phyloP scores from a whole-genome alignment of 75 land plant genomes.

The Gnetum montanum region DNA sequence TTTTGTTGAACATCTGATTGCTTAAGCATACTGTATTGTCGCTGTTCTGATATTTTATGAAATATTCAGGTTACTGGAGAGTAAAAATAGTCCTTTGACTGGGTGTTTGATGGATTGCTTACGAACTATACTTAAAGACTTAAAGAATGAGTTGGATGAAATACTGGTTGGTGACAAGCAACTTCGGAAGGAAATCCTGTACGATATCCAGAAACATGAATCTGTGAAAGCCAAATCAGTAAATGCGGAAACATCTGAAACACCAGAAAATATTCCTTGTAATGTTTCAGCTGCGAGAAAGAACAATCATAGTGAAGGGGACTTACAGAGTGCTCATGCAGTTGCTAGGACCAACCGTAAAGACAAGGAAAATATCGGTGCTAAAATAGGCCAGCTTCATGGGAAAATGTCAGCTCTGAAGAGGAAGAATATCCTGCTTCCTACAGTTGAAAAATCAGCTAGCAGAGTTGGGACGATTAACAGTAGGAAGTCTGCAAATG shows the following conservation, averaged over 20 bases:
- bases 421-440: slow-evolving; percentile 4
- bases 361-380: slow-evolving; percentile 3
- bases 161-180: slow-evolving; percentile 81
- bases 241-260: slow-evolving; percentile 29
- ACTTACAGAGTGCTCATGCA: neutral
- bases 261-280: slow-evolving; percentile 10
- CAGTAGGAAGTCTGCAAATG: slow-evolving; percentile 19
- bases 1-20: too few relatives aligned
- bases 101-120: slow-evolving; percentile 92
- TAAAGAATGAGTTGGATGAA: slow-evolving; percentile 86
- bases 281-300: slow-evolving; percentile 6
- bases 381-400: neutral
- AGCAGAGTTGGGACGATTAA: slow-evolving; percentile 18
- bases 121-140: slow-evolving; percentile 70
- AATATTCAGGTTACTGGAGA: slow-evolving; percentile 49
- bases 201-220: slow-evolving; percentile 88
- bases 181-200: slow-evolving; percentile 82
- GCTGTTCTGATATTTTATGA: too few relatives aligned
- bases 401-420: slow-evolving; percentile 5
- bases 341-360: slow-evolving; percentile 6
- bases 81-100: slow-evolving; percentile 76
- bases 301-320: neutral
- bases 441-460: slow-evolving; percentile 2
- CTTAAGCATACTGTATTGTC: too few relatives aligned
- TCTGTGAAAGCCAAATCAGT: slow-evolving; percentile 43